These are phyloP conservation scores for Syzygium jambos DNA, from an alignment of 345 rosid species.

Conservation along the genomic window DNA sequence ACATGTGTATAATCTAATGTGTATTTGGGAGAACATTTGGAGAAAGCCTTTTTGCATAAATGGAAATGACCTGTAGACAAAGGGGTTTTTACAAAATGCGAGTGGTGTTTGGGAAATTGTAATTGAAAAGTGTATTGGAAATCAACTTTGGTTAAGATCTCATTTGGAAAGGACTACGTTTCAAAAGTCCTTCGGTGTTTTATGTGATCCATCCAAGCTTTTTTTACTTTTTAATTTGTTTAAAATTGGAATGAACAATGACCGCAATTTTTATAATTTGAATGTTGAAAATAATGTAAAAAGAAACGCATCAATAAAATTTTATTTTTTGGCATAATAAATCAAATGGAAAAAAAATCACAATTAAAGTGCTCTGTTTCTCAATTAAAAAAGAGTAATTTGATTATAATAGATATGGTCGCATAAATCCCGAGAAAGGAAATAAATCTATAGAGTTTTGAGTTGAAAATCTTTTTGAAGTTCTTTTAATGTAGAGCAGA, in stretches of 20 bases:
- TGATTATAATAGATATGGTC: neutral
- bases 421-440: neutral
- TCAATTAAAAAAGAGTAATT: neutral
- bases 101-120: neutral
- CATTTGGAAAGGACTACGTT: neutral
- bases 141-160: neutral
- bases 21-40: neutral
- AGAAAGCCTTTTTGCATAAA: neutral
- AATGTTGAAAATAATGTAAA: neutral
- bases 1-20: neutral
- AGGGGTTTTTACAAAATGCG: neutral
- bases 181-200: neutral
- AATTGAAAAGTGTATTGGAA: neutral
- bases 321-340: neutral
- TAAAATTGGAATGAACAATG: neutral
- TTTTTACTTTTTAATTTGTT: neutral
- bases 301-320: neutral
- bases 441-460: neutral
- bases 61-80: neutral
- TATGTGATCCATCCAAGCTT: neutral
- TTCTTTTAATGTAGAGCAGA: neutral
- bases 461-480: neutral
- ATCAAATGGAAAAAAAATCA: neutral
- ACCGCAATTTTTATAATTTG: neutral
- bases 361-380: neutral